phyloP scores from a whole-genome alignment of 2,329 filamentous ascomycete genomes.

The Diaporthe ilicicola region DNA sequence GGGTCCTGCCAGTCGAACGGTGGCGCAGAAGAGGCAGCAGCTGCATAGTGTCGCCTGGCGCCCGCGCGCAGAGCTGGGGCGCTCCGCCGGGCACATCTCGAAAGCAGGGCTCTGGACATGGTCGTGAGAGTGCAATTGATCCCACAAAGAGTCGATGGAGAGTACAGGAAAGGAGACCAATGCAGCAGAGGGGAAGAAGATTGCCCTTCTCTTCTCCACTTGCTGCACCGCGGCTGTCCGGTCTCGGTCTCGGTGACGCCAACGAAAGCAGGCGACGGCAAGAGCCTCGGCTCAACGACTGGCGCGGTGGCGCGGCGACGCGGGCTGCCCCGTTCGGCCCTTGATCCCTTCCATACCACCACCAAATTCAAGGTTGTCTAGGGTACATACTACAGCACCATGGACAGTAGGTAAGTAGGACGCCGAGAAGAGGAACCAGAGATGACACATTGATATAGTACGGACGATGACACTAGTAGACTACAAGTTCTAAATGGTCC shows the following conservation, averaged over 20 bases:
- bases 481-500: not conserved
- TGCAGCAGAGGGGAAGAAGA: not conserved
- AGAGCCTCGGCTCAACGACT: constrained; percentile 19
- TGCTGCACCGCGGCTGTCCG: not conserved
- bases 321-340: not conserved
- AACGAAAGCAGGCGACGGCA: not conserved
- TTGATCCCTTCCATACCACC: constrained; percentile 1
- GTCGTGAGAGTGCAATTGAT: constrained; percentile 17
- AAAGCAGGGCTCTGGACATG: constrained; percentile 30
- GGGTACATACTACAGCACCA: not conserved
- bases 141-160: not conserved
- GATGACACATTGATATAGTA: not conserved
- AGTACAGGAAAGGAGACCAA: not conserved
- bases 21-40: constrained; percentile 41
- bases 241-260: constrained; percentile 26
- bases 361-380: not conserved
- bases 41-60: constrained; percentile 31
- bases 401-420: not conserved
- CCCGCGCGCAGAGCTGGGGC: constrained; percentile 26
- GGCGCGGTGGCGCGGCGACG: constrained; percentile 22
- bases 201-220: constrained; percentile 8
- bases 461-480: not conserved
- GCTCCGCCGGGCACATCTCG: constrained; percentile 29
- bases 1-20: constrained; percentile 94
- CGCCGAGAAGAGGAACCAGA: not conserved